Evolutionary conservation across 257 asterid species (phyloP).

Genomic region (Scutellaria baicalensis): DNA sequence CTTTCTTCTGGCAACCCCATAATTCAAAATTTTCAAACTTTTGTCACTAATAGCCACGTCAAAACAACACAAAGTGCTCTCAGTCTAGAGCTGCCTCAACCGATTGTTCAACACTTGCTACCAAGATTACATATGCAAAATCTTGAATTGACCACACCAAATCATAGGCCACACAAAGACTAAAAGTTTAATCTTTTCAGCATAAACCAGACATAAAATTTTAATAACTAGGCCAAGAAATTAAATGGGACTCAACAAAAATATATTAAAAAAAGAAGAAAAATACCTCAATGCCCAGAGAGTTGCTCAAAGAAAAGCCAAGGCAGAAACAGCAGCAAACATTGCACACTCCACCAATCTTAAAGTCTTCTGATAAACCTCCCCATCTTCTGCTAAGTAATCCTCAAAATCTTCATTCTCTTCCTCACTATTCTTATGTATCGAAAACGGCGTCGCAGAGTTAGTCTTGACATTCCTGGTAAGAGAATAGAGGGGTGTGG

Average conservation of each 20-base stretch:
- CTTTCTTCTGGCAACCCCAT: not conserved
- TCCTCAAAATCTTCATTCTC: constrained; percentile 47
- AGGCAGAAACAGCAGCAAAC: constrained; percentile 92
- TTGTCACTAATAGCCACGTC: not conserved
- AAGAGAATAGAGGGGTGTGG: constrained; percentile 12
- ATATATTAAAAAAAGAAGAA: not conserved
- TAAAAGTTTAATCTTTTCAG: not conserved
- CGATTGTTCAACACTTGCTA: not conserved
- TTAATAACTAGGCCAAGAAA: not conserved
- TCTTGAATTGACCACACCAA: not conserved
- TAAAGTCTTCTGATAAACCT: constrained; percentile 76
- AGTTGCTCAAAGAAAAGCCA: constrained; percentile 91
- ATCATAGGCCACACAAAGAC: not conserved
- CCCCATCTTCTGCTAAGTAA: constrained; percentile 78
- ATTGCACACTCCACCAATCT: constrained; percentile 93
- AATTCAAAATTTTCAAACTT: not conserved
- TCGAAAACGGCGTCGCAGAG: constrained; percentile 31
- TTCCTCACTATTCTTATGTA: constrained; percentile 25
- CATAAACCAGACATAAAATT: not conserved
- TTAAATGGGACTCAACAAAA: not conserved
- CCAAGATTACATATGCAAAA: not conserved
- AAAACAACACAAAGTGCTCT: not conserved
- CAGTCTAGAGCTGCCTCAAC: not conserved
- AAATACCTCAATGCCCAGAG: constrained; percentile 87
- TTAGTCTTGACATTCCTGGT: constrained; percentile 18